These are phyloP conservation scores for Fusarium clavum DNA, from an alignment of 2,329 filamentous ascomycete species.

Conservation along the genomic window DNA sequence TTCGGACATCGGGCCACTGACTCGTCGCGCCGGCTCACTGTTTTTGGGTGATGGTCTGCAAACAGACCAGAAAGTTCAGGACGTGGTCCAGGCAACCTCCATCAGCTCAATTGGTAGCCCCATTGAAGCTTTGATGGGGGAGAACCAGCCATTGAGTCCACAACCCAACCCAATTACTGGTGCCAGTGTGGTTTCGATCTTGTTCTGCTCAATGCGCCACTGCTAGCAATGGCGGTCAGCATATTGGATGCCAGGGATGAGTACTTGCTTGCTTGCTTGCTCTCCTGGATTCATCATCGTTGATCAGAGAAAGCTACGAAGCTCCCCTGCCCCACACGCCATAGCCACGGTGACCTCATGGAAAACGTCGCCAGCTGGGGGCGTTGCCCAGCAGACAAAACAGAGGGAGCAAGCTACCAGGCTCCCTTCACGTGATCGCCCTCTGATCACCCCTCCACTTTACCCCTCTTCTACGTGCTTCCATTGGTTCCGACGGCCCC, in stretches of 20 bases:
- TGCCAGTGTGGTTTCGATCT: conserved; percentile 7
- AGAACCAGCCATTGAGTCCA: conserved; percentile 33
- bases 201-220: conserved; percentile 17
- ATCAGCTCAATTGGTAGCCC: conserved; percentile 38
- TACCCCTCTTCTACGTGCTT: conserved; percentile 1
- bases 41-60: conserved; percentile 24
- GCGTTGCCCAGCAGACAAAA: conserved; percentile 17
- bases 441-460: conserved; percentile 30
- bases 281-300: conserved; percentile 24
- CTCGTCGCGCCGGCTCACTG: conserved; percentile 29
- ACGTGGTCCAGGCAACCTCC: conserved; percentile 41
- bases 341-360: conserved; percentile 46
- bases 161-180: background rate
- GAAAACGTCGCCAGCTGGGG: conserved; percentile 12
- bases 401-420: conserved; percentile 31
- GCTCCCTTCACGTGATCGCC: conserved; percentile 48
- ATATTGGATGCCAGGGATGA: conserved; percentile 12
- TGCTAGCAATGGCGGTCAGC: conserved; percentile 36
- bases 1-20: conserved; percentile 43
- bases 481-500: conserved; percentile 46
- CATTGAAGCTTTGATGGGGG: conserved; percentile 34
- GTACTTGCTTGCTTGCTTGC: conserved; percentile 18
- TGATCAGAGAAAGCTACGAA: conserved; percentile 37
- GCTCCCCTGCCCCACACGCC: conserved; percentile 35
- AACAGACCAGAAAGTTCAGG: conserved; percentile 13